Conservation (phyloP, 345 rosid genomes). For the rapeseed (Brassica napus) region DNA sequence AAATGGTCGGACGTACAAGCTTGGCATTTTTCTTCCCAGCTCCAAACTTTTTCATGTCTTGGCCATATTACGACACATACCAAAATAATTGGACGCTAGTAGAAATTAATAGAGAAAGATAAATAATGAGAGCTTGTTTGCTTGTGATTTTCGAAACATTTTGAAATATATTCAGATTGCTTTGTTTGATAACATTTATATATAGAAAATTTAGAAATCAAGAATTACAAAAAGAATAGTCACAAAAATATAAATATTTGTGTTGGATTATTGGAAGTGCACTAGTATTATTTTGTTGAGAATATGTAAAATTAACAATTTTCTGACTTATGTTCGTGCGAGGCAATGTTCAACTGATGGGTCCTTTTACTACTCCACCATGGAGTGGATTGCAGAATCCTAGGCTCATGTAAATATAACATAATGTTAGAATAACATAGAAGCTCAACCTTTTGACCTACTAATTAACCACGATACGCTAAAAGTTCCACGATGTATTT, state of each 20-base stretch:
- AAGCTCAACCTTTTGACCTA: conserved; percentile 31
- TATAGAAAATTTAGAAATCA: not conserved
- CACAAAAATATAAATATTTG: not conserved
- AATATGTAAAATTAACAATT: conserved; percentile 13
- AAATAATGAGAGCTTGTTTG: not conserved
- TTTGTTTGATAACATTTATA: not conserved
- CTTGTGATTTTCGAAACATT: conserved; percentile 8
- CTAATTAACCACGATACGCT: not conserved
- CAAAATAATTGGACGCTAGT: not conserved
- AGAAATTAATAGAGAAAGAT: not conserved
- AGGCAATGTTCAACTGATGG: conserved; percentile 38
- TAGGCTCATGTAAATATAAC: conserved; percentile 28
- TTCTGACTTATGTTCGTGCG: conserved; percentile 37
- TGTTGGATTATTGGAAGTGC: not conserved
- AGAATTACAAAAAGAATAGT: not conserved
- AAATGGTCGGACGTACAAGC: conserved; percentile 4
- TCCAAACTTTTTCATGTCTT: conserved; percentile 2
- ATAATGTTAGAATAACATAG: not conserved
- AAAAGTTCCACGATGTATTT: conserved; percentile 1
- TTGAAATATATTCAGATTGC: not conserved
- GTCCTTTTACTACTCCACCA: conserved; percentile 42
- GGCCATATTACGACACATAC: conserved; percentile 20
- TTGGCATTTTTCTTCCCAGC: not conserved
- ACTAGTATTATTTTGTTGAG: not conserved
- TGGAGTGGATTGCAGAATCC: conserved; percentile 43